Evolutionary conservation across 371 early-diverging fungal species (phyloP), one percentile per base, ranked within the genome.

Genomic region (Capillidium heterosporum): DNA sequence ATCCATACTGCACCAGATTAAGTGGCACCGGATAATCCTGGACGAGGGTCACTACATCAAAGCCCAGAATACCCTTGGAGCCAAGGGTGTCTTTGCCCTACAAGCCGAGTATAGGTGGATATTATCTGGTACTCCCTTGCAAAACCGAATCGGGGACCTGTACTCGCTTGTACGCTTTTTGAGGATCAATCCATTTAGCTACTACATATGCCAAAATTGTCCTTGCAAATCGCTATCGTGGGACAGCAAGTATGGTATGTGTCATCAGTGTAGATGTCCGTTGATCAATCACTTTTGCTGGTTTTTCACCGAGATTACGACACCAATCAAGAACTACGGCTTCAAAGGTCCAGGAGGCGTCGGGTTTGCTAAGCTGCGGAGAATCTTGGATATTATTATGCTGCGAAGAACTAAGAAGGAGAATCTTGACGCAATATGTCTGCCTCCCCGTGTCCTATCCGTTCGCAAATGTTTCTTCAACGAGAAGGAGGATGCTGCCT

Each of bases 61-160:
- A 65, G 96, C 95, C 66, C 75, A 92, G 43, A 75, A 80, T 11
- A 82, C 81, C 58, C 89, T 85, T 55, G 93, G 98, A 15, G 91
- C 94, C 0, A 75, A 83, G 54, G 80, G 91, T 1, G 83, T 86
- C 73, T 94, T 89, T 67, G 77, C 73, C 23, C 67, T 98, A 17
- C 63, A 80, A 10, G 67, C 80, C 23, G 67, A 80, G 3, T 77
- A 69, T 62, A 83, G 82, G 49, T 95, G 98, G 91, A 80, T 85
- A 0, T 68, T 99, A 5, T 86, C 89, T 0, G 99, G 99, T 13
- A 99, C 99, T 2, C 98, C 98, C 11, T 71, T 99, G 60, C 98
- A 98, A 61, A 99, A 99, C 67, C 85, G 95, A 23, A 86, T 99
- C 1, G 94, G 89, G 51, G 95, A 95, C 71, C 72, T 99, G 23